A percentile compares a stretch with the other conserved stretches of the same genome.
Conservation (phyloP, 1,284 basidiomycete genomes). For the Cryptococcus hybrid region DNA sequence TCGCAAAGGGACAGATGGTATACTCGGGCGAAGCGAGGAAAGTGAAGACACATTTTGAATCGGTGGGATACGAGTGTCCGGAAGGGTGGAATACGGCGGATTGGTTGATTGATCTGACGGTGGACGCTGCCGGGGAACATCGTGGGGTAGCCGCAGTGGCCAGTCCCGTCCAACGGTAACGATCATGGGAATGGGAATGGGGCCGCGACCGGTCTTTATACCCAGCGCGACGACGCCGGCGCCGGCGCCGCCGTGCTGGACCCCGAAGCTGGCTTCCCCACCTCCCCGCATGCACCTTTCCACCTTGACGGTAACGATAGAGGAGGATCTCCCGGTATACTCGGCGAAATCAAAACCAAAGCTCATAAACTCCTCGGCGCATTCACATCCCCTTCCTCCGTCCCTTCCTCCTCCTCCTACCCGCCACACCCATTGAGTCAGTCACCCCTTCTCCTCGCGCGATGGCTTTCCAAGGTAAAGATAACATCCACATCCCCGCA, state of each 20-base stretch:
- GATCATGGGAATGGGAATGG: slow-evolving; percentile 15
- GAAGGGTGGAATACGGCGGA: slow-evolving; percentile 97
- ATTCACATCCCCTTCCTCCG: slow-evolving; percentile 48
- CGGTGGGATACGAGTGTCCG: slow-evolving; percentile 80
- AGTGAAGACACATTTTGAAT: slow-evolving; percentile 77
- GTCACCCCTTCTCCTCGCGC: slow-evolving; percentile 27
- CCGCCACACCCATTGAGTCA: not conserved
- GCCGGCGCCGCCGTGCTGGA: not conserved
- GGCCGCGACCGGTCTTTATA: no score
- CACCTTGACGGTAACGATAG: not conserved
- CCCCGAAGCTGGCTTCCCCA: not conserved
- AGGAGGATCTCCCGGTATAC: not conserved
- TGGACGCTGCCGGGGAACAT: slow-evolving; percentile 60
- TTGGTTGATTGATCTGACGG: slow-evolving; percentile 87
- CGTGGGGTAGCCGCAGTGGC: slow-evolving; percentile 29
- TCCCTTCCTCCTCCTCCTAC: slow-evolving; percentile 39
- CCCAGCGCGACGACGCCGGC: no score
- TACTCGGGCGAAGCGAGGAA: slow-evolving; percentile 73
- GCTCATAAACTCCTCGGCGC: slow-evolving; percentile 73
- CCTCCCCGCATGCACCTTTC: not conserved
- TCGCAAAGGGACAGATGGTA: slow-evolving; percentile 78
- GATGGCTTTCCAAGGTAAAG: slow-evolving; percentile 21
- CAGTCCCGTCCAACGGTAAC: slow-evolving; percentile 4
- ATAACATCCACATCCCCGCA: slow-evolving; percentile 34
- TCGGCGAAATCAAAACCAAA: slow-evolving; percentile 60